Evolutionary conservation across 345 rosid species (phyloP).

Genomic region (Populus pruinosa): DNA sequence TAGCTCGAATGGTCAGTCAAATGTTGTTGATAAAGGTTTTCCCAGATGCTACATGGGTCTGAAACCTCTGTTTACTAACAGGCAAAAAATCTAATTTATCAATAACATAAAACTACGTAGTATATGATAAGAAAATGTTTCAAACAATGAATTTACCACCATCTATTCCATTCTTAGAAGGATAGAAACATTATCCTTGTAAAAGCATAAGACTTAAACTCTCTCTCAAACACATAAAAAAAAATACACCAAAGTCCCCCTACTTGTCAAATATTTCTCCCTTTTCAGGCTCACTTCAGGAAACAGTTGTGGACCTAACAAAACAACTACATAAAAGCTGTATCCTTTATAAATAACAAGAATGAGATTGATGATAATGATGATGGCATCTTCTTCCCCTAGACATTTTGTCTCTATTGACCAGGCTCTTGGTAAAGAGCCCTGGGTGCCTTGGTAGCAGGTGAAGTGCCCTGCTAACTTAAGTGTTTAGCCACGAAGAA

Average conservation of each 20-base stretch:
- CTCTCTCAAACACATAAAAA: not conserved
- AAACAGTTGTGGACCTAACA: not conserved
- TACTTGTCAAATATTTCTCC: not conserved
- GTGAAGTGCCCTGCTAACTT: not conserved
- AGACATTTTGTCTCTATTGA: too few species aligned
- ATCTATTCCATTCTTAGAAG: not conserved
- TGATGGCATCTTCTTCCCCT: not conserved
- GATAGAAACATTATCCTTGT: not conserved
- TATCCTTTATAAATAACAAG: not conserved
- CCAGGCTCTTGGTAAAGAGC: too few species aligned
- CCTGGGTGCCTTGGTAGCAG: too few species aligned
- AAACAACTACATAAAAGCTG: not conserved
- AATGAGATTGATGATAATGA: not conserved
- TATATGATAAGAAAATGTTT: too few species aligned
- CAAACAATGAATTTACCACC: not conserved
- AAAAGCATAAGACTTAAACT: not conserved
- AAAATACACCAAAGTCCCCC: too few species aligned
- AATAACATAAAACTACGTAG: not conserved
- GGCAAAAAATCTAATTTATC: not conserved
- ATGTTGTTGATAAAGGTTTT: not conserved
- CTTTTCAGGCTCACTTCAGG: not conserved
- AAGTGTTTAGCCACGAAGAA: not conserved
- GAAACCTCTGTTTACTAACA: not conserved
- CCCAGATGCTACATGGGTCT: not conserved
- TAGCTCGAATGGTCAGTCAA: not conserved